These are phyloP conservation scores for Chrysanthemum makinoi DNA, from an alignment of 129 eudicot species.

Conservation along the genomic window DNA sequence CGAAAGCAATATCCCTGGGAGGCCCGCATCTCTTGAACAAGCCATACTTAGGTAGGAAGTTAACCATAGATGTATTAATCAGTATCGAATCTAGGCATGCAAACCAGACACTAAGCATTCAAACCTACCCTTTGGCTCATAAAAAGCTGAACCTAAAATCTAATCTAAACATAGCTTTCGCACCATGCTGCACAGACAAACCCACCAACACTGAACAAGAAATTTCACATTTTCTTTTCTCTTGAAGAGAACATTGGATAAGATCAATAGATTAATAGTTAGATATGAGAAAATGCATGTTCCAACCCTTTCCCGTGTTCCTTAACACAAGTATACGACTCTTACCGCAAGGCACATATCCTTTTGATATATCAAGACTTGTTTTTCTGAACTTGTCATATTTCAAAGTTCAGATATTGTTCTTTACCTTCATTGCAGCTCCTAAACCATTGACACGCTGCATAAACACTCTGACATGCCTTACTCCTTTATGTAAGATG, in stretches of 20 bases:
- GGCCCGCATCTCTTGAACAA: background rate
- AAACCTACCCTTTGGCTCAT: too few species aligned
- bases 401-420: background rate
- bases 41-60: background rate
- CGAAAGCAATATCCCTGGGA: background rate
- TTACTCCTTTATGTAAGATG: slow-evolving; percentile 2
- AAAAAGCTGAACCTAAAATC: too few species aligned
- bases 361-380: background rate
- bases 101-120: too few species aligned
- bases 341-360: background rate
- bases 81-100: too few species aligned
- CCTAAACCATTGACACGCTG: background rate
- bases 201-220: too few species aligned
- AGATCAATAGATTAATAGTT: background rate
- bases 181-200: too few species aligned
- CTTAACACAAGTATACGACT: background rate
- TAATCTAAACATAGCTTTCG: too few species aligned
- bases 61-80: background rate
- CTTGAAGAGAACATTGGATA: too few species aligned
- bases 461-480: slow-evolving; percentile 16
- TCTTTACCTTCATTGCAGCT: background rate
- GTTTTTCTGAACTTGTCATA: background rate
- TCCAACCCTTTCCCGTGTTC: background rate
- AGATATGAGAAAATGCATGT: background rate
- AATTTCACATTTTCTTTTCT: too few species aligned